Evolutionary conservation across 441 rosid genomes (phyloP), one percentile per base, ranked within the genome.

Genomic region (Sinapis alba): DNA sequence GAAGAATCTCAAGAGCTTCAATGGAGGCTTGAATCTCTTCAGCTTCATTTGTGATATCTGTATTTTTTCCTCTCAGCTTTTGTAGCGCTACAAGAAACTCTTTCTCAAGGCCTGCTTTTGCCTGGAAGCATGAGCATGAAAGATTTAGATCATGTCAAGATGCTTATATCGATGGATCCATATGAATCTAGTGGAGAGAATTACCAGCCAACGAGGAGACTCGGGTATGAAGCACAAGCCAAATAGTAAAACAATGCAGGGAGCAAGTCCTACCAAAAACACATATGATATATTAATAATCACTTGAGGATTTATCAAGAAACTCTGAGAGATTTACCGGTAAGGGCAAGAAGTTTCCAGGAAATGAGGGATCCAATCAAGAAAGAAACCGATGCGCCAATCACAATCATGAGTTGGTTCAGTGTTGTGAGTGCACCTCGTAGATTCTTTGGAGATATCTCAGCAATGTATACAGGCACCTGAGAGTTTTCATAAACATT

Each of bases 181-280:
- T 51, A 24, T n/a, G 64, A 21, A 34, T 16, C 0, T 3, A 47
- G 57, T 7, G 62, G 21, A 43, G 41, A 59, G 59, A 36, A 73
- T 82, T 84, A 94, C 99, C 87, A 92, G 96, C 96, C 97, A 94
- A 83, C 99, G 87, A 0, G 97, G 99, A 12, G 99, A 92, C 71
- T 92, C 98, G 0, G 97, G 99, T 28, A 92, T 74, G 61, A 92
- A 92, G 73, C 74, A 83, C 21, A 92, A 82, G 20, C 98, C 99
- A 73, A 73, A 76, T 59, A 92, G 88, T 82, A 90, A 86, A 68
- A 86, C 54, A 56, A 92, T 20, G 82, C 97, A 92, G 0, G 99
- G 99, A 62, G 81, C 63, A 68, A 92, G 76, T 53, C 97, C 97
- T 92, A 83, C 20, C 1, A 30, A 60, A 76, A 60, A 76, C 71